Evolutionary conservation across 2,329 filamentous ascomycete species (phyloP).

Genomic region (Myriosclerotinia curreyana): DNA sequence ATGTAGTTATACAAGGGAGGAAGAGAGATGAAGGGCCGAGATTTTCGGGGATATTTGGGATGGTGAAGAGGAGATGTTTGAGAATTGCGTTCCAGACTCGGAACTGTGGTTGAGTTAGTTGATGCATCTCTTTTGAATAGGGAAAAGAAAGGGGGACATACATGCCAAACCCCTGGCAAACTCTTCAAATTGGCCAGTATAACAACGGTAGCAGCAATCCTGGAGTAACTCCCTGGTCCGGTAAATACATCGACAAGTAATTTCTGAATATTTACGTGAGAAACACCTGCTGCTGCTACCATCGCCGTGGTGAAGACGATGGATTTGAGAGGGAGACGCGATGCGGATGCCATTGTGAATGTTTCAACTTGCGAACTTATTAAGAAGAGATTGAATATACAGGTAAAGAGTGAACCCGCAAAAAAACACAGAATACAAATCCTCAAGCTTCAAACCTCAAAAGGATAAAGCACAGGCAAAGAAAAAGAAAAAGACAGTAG

Average conservation of each 20-base stretch:
- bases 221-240: constrained; percentile 37
- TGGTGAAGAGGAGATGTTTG: constrained; percentile 45
- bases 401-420: constrained; percentile 1
- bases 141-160: constrained; percentile 40
- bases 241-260: constrained; percentile 33
- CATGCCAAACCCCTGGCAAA: constrained; percentile 58
- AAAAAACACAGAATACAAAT: neutral
- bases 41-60: constrained; percentile 39
- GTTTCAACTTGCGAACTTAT: neutral
- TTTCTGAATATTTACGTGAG: constrained; percentile 29
- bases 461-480: neutral
- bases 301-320: constrained; percentile 32
- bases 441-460: neutral
- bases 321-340: constrained; percentile 34
- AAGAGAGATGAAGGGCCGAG: constrained; percentile 50
- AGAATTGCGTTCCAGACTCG: constrained; percentile 49
- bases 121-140: neutral
- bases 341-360: constrained; percentile 37
- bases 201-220: constrained; percentile 40
- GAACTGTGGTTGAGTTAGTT: constrained; percentile 38
- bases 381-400: neutral
- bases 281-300: constrained; percentile 28
- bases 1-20: constrained; percentile 56
- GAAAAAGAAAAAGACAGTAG: neutral
- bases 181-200: constrained; percentile 55